Evolutionary conservation across 2,329 filamentous ascomycete species (phyloP).

Genomic region (Tolypocladium ophioglossoides): DNA sequence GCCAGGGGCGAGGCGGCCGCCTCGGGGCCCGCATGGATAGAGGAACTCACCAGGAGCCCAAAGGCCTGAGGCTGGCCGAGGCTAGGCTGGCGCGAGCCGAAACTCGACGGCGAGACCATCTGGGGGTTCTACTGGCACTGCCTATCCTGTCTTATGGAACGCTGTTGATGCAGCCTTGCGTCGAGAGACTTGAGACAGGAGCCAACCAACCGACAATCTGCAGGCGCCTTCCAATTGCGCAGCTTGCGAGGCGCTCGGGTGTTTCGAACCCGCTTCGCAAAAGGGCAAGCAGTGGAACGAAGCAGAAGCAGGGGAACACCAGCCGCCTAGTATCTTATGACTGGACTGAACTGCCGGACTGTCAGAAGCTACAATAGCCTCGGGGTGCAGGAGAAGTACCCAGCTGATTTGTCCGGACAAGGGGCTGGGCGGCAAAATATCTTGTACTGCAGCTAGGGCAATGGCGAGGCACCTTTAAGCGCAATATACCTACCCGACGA

Average conservation of each 20-base stretch:
- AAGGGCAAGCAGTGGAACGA: not conserved
- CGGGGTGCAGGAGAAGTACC: not conserved
- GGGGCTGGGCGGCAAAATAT: not conserved
- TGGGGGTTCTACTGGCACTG: not conserved
- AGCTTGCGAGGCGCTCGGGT: not conserved
- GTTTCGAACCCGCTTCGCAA: not conserved
- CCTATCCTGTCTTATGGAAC: not conserved
- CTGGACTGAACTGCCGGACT: not conserved
- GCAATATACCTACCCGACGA: not conserved
- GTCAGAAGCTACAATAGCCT: not conserved
- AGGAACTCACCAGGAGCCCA: constrained; percentile 16
- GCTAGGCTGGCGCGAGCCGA: not conserved
- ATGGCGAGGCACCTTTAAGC: not conserved
- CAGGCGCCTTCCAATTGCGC: too few relatives aligned
- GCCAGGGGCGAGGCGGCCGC: not conserved
- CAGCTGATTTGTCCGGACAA: not conserved
- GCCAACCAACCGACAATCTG: not conserved
- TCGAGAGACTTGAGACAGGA: not conserved
- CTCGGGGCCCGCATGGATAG: not conserved
- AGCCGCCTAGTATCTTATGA: not conserved
- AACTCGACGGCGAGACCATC: not conserved
- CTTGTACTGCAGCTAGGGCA: not conserved
- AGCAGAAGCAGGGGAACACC: not conserved
- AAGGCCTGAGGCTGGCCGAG: constrained; percentile 14
- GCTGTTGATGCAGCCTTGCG: not conserved